Evolutionary conservation across 1,139 yeast genomes (phyloP), one percentile per base, ranked within the genome.

Genomic region (Yamadazyma diospyri): DNA sequence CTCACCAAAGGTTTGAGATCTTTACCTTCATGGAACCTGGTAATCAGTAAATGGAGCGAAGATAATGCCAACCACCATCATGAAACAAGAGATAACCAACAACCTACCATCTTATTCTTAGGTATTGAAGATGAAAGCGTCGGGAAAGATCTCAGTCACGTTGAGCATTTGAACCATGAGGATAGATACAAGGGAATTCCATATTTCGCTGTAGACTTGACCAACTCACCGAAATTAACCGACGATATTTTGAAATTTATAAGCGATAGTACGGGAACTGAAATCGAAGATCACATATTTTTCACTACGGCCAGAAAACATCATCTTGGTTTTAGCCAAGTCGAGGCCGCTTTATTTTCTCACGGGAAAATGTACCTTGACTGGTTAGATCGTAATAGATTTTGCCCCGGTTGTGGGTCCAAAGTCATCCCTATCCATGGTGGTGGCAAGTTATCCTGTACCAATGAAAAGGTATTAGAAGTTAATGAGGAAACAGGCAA

Each of bases 401-500:
- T 72, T 57, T 89, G 98, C 53, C 92, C 94, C 1, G 94, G 94
- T 0, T 92, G 98, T 62, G 97, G 96, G 0, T 51, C 72, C 2
- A 70, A 65, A 38, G 80, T 78, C 19, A 71, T 82, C 41, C 80
- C 87, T 4, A 72, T 82, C 17, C 80, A 86, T 48, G 95, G 85
- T 0, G 97, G 97, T 1, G 82, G 92, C 9, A 85, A 87, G 57
- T 60, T 88, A 31, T 48, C 56, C 10, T 89, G 98, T 54, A 64
- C 70, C 28, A 66, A 64, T 41, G 50, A 47, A 14, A 50, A 43
- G 30, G 27, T 41, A 3, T 18, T 38, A 4, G 47, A 41, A n/a
- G 32, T 32, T 19, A 35, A 30, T 16, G 40, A 17, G 36, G 36
- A 15, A 41, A 22, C 16, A 31, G 33, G 49, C 36, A 26, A 53